phyloP scores from a whole-genome alignment of 352 stramenopile species.

The Globisporangium nagaii region DNA sequence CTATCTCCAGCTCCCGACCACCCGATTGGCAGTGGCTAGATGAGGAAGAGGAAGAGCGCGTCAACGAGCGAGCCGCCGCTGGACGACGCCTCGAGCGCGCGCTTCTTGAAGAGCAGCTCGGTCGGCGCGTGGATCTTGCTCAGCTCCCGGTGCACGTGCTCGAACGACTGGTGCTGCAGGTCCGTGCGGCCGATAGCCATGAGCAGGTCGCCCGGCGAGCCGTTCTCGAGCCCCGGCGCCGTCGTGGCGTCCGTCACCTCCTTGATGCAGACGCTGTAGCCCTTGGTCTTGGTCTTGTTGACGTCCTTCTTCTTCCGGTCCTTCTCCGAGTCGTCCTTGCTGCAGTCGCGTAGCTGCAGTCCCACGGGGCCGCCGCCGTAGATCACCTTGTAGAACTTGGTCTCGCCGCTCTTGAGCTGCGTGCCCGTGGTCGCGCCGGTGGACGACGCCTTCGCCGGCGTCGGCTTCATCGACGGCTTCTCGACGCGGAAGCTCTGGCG shows the following conservation, averaged over 20 bases:
- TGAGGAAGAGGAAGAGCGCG: slow-evolving; percentile 61
- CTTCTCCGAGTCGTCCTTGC: slow-evolving; percentile 29
- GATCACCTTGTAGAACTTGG: slow-evolving; percentile 59
- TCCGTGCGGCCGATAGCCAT: slow-evolving; percentile 65
- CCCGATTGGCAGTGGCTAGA: slow-evolving; percentile 2
- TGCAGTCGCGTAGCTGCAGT: slow-evolving; percentile 41
- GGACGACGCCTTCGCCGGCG: background rate
- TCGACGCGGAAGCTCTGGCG: slow-evolving; percentile 63
- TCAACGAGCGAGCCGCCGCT: slow-evolving; percentile 43
- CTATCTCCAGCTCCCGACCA: background rate
- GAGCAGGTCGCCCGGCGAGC: slow-evolving; percentile 48
- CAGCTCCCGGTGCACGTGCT: slow-evolving; percentile 50
- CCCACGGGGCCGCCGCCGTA: slow-evolving; percentile 50
- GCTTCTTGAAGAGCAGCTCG: slow-evolving; percentile 62
- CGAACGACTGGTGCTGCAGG: slow-evolving; percentile 56
- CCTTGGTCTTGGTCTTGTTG: slow-evolving; percentile 57
- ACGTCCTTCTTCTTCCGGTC: slow-evolving; percentile 40
- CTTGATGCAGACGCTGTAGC: slow-evolving; percentile 57
- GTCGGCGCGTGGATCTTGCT: slow-evolving; percentile 35
- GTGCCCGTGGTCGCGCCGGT: slow-evolving; percentile 7
- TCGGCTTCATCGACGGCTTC: slow-evolving; percentile 8
- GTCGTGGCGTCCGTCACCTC: slow-evolving; percentile 42
- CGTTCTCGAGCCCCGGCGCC: slow-evolving; percentile 49
- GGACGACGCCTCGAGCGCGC: slow-evolving; percentile 24
- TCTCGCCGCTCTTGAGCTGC: slow-evolving; percentile 30